Evolutionary conservation across 139 green algal species (phyloP).

Genomic region (Tetradesmus obliquus): DNA sequence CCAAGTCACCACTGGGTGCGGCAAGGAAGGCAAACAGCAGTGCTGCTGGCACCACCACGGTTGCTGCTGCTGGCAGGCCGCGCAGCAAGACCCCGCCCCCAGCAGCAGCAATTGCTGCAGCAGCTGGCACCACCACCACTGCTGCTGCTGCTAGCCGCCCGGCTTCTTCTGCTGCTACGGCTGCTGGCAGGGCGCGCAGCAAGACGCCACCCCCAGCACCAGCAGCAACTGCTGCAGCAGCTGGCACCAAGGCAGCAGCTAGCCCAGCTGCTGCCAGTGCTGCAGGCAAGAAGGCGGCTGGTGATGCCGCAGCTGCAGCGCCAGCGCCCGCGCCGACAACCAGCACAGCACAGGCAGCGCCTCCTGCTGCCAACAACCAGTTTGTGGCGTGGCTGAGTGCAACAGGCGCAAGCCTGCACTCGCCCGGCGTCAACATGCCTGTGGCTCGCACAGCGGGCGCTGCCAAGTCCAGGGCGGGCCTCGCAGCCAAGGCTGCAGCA

Average conservation of each 20-base stretch:
- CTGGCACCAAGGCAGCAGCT: not conserved
- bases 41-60: not conserved
- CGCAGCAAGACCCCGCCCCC: not conserved
- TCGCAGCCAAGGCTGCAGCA: constrained; percentile 7
- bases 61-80: not conserved
- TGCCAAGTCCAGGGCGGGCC: not conserved
- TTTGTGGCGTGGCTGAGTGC: constrained; percentile 43
- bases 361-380: not conserved
- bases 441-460: not conserved
- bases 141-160: too few species aligned
- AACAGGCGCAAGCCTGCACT: constrained; percentile 37
- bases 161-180: not conserved
- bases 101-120: not conserved
- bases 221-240: not conserved
- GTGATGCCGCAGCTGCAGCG: not conserved
- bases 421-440: constrained; percentile 19
- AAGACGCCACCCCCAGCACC: not conserved
- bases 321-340: not conserved
- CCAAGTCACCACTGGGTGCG: not conserved
- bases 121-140: not conserved
- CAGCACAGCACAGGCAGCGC: not conserved
- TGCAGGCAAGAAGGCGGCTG: not conserved
- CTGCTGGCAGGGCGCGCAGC: not conserved
- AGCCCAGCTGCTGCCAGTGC: not conserved
- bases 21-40: not conserved